Percentiles rank a stretch among this genome's conserved stretches.
These are phyloP conservation scores for Phoma sp. DNA, from an alignment of 2,329 filamentous ascomycete genomes.

Conservation along the genomic window DNA sequence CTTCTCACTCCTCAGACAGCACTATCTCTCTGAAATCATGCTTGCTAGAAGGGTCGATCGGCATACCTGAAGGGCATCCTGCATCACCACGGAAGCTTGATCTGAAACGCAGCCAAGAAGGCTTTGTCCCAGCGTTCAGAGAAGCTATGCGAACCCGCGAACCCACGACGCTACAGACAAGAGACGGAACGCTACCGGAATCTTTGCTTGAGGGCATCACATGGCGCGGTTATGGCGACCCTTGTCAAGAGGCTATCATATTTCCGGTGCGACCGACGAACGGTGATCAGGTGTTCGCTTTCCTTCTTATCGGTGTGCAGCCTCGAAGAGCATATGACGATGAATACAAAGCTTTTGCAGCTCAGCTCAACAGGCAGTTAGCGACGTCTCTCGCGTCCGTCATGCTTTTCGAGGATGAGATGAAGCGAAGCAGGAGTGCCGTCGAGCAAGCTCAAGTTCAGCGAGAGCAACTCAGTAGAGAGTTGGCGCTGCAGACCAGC, in stretches of 20 bases:
- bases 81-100: constrained; percentile 38
- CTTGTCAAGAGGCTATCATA: constrained; percentile 43
- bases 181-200: constrained; percentile 38
- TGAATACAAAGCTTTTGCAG: constrained; percentile 40
- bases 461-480: constrained; percentile 36
- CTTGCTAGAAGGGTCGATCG: constrained; percentile 43
- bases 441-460: constrained; percentile 39
- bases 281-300: constrained; percentile 41
- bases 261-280: constrained; percentile 43
- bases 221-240: constrained; percentile 45
- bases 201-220: constrained; percentile 36
- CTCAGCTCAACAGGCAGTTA: constrained; percentile 43
- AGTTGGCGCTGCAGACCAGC: constrained; percentile 40
- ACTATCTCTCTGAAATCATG: constrained; percentile 38
- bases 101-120: constrained; percentile 38
- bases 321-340: constrained; percentile 45
- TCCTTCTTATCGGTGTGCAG: constrained; percentile 43
- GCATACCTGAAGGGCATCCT: constrained; percentile 40
- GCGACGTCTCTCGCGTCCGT: constrained; percentile 46
- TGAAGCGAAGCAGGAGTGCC: constrained; percentile 34
- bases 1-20: constrained; percentile 37
- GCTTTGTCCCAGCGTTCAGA: constrained; percentile 42
- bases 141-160: constrained; percentile 45
- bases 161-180: constrained; percentile 34
- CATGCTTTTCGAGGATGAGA: constrained; percentile 44